These are phyloP conservation scores for Zancudomyces culisetae DNA, from an alignment of 371 early-diverging fungal genomes.

Conservation along the genomic window DNA sequence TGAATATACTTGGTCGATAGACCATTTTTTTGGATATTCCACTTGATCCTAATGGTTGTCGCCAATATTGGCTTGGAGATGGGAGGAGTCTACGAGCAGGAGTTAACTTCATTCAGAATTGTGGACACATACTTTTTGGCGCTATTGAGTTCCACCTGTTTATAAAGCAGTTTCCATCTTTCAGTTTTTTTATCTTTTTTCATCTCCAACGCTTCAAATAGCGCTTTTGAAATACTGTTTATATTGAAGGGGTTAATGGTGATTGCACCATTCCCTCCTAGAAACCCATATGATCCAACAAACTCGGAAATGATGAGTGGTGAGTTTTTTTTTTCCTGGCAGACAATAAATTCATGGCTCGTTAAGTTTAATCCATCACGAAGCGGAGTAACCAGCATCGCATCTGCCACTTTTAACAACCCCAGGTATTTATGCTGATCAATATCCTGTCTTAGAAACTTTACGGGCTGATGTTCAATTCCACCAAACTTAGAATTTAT, in stretches of 20 bases:
- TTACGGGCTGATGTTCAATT: constrained; percentile 45
- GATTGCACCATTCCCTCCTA: constrained; percentile 57
- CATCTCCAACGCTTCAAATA: constrained; percentile 78
- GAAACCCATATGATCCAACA: constrained; percentile 88
- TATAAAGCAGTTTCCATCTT: constrained; percentile 63
- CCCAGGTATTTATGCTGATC: constrained; percentile 89
- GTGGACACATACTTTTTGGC: constrained; percentile 80
- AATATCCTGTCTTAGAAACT: constrained; percentile 71
- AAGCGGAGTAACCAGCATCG: constrained; percentile 82
- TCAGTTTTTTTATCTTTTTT: constrained; percentile 50
- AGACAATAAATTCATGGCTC: constrained; percentile 92
- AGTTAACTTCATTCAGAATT: constrained; percentile 48
- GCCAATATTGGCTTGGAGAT: no score
- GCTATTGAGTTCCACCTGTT: constrained; percentile 75
- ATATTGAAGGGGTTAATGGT: constrained; percentile 97
- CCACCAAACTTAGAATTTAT: constrained; percentile 46
- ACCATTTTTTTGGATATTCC: neutral
- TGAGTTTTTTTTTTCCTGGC: constrained; percentile 80
- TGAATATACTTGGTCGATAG: neutral
- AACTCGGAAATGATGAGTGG: constrained; percentile 91
- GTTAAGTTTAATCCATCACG: constrained; percentile 99
- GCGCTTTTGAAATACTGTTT: constrained; percentile 77
- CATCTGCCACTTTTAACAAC: constrained; percentile 82
- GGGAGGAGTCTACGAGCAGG: no score
- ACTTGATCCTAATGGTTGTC: neutral